Conservation (phyloP, 2,329 filamentous ascomycete genomes). For the Cercospora citrullina region DNA sequence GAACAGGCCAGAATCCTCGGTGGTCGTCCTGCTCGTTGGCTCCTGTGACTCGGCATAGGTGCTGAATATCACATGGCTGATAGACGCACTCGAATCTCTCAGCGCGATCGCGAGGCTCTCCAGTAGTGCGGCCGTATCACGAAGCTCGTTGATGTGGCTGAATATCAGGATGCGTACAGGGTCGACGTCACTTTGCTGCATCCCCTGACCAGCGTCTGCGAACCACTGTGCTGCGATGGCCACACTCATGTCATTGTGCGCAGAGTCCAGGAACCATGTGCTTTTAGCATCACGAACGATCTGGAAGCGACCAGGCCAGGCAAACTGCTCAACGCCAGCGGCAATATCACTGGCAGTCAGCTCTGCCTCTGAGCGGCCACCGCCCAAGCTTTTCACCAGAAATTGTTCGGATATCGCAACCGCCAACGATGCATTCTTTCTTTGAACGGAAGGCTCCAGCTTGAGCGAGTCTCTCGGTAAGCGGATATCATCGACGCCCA, state of each 20-base stretch:
- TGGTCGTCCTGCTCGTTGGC: background rate
- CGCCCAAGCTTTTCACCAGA: conserved; percentile 6
- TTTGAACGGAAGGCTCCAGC: conserved; percentile 61
- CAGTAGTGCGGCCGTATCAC: conserved; percentile 26
- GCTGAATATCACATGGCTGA: conserved; percentile 32
- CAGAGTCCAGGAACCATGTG: conserved; percentile 47
- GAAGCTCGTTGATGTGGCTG: conserved; percentile 32
- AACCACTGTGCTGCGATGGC: conserved; percentile 44
- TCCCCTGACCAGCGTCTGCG: conserved; percentile 22
- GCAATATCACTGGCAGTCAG: conserved; percentile 25
- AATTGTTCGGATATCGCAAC: conserved; percentile 43
- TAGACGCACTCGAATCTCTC: conserved; percentile 6
- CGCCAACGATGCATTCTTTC: conserved; percentile 61
- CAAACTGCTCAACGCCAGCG: conserved; percentile 21
- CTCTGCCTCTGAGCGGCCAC: background rate
- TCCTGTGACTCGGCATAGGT: conserved; percentile 26
- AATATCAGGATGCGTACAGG: conserved; percentile 27
- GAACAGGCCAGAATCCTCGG: conserved; percentile 8
- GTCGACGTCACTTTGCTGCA: background rate
- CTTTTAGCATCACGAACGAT: conserved; percentile 15
- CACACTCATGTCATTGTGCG: conserved; percentile 48
- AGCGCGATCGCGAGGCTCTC: conserved; percentile 23
- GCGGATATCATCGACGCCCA: conserved; percentile 47
- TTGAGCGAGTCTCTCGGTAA: conserved; percentile 53
- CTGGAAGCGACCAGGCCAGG: conserved; percentile 33